Base-by-base conservation (phyloP, 2,329 filamentous ascomycete genomes). In the Penicillium thymicola region DNA sequence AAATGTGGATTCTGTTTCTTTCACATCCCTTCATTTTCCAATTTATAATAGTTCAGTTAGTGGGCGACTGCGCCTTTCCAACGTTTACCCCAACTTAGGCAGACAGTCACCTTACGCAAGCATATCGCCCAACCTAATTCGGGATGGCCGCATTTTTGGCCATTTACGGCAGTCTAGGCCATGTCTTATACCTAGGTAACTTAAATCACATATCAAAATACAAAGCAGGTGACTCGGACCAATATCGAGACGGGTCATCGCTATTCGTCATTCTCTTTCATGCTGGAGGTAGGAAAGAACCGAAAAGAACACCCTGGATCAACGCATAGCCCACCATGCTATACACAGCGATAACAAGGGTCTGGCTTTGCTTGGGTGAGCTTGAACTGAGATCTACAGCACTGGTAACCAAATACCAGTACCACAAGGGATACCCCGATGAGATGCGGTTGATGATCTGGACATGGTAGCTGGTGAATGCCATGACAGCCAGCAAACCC, bases 361-460 rank as follows among this genome's bases (percentile, higher is more conserved):
- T 45, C 23, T 63, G 64, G 30, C 54, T 65, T 51, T 53, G 51
- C 51, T 66, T 64, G 36, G 56, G 34, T 55, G 48, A n/a, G 54
- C 49, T 46, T 59, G 60, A 52, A 54, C 55, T 34, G 28, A 62
- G 56, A 32, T 62, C 59, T 43, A 74, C 57, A 16, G 68, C 62
- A 36, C 59, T 59, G 18, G 75, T 76, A 0, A 89, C 89, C 38
- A 96, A 71, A 80, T 88, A 90, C 80, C 89, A 87, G 70, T 96
- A 94, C 91, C 92, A 97, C 18, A 94, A 75, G 1, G 92, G 89
- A 72, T 93, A 96, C 0, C 87, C 93, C 0, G 92, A 96, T 1
- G 90, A 88, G 16, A 99, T 82, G 25, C 94, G 85, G 43, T 89
- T 96, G 67, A 97, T 88, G 64, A 99, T 95, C 74, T 99, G 94